Conservation (phyloP, 1,139 yeast species). For the Chernovozyma aurita region DNA sequence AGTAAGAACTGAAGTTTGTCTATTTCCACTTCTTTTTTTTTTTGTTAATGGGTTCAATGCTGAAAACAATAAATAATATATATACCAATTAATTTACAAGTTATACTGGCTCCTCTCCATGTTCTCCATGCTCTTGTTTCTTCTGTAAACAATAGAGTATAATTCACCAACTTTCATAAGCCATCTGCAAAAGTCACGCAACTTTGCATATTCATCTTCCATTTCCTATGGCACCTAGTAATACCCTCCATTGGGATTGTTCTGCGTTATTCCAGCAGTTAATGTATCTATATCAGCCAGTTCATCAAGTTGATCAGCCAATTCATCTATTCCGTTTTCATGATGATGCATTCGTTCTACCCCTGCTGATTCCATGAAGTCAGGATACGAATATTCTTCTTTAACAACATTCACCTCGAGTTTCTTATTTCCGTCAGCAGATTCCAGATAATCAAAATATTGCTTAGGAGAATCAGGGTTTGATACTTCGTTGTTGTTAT, state of each 20-base stretch:
- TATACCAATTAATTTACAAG: too few species aligned
- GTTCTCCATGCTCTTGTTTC: too few species aligned
- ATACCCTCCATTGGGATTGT: conserved; percentile 7
- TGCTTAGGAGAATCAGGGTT: background rate
- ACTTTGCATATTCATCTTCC: too few species aligned
- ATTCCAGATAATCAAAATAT: background rate
- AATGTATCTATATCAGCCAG: conserved; percentile 31
- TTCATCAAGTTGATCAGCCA: conserved; percentile 25
- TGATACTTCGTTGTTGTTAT: background rate
- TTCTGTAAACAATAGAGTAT: too few species aligned
- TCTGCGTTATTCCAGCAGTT: conserved; percentile 26
- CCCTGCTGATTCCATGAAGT: conserved; percentile 19
- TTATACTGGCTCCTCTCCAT: too few species aligned
- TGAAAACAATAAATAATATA: too few species aligned
- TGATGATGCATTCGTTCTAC: conserved; percentile 8
- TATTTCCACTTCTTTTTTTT: too few species aligned
- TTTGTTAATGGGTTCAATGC: too few species aligned
- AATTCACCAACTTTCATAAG: too few species aligned
- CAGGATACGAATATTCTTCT: conserved; percentile 23
- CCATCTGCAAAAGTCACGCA: too few species aligned
- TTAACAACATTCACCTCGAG: conserved; percentile 3
- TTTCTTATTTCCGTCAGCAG: background rate
- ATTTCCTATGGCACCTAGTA: too few species aligned
- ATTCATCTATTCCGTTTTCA: conserved; percentile 16
- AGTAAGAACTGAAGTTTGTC: too few species aligned